Base-by-base conservation (phyloP, 208 protist genomes). In the Vickermania spadyakhi region DNA sequence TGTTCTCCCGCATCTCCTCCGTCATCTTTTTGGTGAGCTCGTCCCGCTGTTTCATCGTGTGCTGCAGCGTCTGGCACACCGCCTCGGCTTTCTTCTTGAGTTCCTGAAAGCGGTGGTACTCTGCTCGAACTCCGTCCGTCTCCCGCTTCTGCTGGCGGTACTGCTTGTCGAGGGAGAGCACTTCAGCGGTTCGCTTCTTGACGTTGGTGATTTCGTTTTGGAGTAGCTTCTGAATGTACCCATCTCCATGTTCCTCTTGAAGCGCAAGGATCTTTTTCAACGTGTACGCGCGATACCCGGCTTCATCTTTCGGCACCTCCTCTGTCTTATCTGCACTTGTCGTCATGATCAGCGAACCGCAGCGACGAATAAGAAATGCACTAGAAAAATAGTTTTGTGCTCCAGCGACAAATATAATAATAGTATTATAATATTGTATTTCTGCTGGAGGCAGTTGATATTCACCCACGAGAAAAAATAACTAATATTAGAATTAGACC, bases 171-270 rank as follows among this genome's bases (percentile, higher is more conserved):
- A 75, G 0, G 0, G 52, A 58, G 7, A 79, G 74, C 28, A 91
- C 30, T n/a, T 94, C 79, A 1, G 81, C 68, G 56, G 88, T 79
- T 62, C 75, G 68, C 62, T 80, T 79, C 68, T 88, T 91, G 22
- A 77, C 72, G 56, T 70, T 68, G 27, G 69, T 66, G 52, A 94
- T 94, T 28, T 89, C 79, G 28, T 73, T 52, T 55, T 91, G 83
- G 7, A 91, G 66, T 22, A 81, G 54, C 28, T 58, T 79, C 52
- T 91, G 84, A 5, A 94, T 57, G 61, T 73, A 55, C 0, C 59
- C 65, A 11, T 88, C 79, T 21, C 81, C 83, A 45, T 86, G 70
- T 58, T 79, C 79, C 31, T 60, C 31, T 14, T 75, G 70, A 5
- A 89, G 62, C 18, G 63, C 61, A 30, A 62, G 41, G 14, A 90